Conservation (phyloP, 2,329 filamentous ascomycete species). For the Kalmusia sp. region DNA sequence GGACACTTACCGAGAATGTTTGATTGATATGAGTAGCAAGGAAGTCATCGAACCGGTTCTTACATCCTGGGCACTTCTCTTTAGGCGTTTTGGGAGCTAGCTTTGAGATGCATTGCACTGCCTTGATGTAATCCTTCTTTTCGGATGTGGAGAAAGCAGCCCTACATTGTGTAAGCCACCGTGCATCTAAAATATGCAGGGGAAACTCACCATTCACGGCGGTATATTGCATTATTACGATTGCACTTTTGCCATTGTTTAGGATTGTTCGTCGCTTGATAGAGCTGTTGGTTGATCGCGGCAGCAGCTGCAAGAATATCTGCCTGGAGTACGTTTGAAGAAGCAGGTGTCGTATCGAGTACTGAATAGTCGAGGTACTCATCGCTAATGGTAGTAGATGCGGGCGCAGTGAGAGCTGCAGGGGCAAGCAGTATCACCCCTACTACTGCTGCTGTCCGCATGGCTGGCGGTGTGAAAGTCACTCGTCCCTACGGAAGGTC, state of each 20-base stretch:
- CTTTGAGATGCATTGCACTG: slow-evolving; percentile 39
- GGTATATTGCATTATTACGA: slow-evolving; percentile 46
- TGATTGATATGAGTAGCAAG: slow-evolving; percentile 39
- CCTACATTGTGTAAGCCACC: slow-evolving; percentile 21
- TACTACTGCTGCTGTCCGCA: slow-evolving; percentile 28
- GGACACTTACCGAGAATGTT: slow-evolving; percentile 23
- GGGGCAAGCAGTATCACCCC: slow-evolving; percentile 22
- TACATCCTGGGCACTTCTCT: slow-evolving; percentile 33
- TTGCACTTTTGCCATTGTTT: slow-evolving; percentile 43
- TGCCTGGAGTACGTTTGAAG: slow-evolving; percentile 22
- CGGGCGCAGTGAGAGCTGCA: slow-evolving; percentile 16
- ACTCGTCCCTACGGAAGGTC: slow-evolving; percentile 10
- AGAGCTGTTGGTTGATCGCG: slow-evolving; percentile 33
- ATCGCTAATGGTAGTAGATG: not conserved
- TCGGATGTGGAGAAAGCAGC: slow-evolving; percentile 30
- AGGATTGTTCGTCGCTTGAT: slow-evolving; percentile 27
- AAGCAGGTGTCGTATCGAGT: slow-evolving; percentile 8
- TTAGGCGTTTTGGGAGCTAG: slow-evolving; percentile 30
- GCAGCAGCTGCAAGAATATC: slow-evolving; percentile 33
- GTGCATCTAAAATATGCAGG: not conserved
- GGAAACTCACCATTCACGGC: slow-evolving; percentile 52
- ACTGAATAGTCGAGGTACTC: slow-evolving; percentile 3
- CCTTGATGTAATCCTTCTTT: slow-evolving; percentile 38
- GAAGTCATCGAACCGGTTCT: slow-evolving; percentile 41
- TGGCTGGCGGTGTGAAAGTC: slow-evolving; percentile 12